These are phyloP conservation scores for Karstenula rhodostoma DNA, from an alignment of 2,329 filamentous ascomycete genomes.

Conservation along the genomic window DNA sequence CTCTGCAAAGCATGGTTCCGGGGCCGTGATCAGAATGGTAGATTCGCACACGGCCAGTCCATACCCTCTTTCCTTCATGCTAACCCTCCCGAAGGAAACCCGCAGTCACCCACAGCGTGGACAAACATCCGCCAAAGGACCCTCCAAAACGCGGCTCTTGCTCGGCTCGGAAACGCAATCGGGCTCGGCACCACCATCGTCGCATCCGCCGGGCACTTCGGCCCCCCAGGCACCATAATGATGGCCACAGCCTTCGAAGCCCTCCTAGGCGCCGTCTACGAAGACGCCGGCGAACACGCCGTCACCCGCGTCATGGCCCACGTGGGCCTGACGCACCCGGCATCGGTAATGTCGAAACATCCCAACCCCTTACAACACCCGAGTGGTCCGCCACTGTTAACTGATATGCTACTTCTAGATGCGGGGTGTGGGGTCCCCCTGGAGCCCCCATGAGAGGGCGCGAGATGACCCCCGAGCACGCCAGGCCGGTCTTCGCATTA, in stretches of 20 bases:
- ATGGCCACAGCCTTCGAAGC: constrained; percentile 16
- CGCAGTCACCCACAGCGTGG: background rate
- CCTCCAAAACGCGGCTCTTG: background rate
- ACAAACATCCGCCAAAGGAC: background rate
- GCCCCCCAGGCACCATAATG: background rate
- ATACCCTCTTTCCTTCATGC: background rate
- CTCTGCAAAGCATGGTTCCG: constrained; percentile 24
- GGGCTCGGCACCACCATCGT: background rate
- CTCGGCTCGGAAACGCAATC: background rate
- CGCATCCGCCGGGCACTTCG: background rate
- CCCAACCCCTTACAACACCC: background rate
- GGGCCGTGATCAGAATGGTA: constrained; percentile 16
- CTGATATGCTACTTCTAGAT: background rate
- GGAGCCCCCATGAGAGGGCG: background rate
- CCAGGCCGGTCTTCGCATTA: background rate
- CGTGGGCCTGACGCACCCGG: constrained; percentile 2
- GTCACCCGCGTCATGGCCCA: constrained; percentile 6
- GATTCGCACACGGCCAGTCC: background rate
- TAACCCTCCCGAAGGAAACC: background rate
- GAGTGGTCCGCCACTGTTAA: background rate
- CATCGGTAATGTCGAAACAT: constrained; percentile 1
- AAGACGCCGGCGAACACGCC: constrained; percentile 12
- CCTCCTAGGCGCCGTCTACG: constrained; percentile 13
- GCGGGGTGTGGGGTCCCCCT: background rate
- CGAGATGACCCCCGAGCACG: background rate